phyloP scores from a whole-genome alignment of 2,329 filamentous ascomycete species.

The Fusarium sp. region DNA sequence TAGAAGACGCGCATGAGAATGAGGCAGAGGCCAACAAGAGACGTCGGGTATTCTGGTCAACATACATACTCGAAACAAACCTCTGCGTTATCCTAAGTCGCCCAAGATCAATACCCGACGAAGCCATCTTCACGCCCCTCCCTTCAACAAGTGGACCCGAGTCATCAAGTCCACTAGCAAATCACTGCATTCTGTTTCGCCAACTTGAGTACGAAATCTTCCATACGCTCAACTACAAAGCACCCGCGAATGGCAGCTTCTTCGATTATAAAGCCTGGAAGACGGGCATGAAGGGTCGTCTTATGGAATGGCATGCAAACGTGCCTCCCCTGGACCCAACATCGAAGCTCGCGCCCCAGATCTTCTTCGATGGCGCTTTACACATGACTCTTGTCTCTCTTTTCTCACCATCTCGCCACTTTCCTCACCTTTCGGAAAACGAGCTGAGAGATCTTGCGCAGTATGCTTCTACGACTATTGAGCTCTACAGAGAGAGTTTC shows the following conservation, averaged over 20 bases:
- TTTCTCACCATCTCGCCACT: slow-evolving; percentile 33
- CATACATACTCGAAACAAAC: slow-evolving; percentile 32
- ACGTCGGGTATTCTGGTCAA: slow-evolving; percentile 25
- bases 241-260: slow-evolving; percentile 10
- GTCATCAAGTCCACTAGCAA: slow-evolving; percentile 12
- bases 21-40: not conserved
- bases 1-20: not conserved
- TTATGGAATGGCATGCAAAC: slow-evolving; percentile 30
- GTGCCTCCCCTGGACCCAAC: slow-evolving; percentile 14
- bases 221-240: slow-evolving; percentile 29
- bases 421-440: slow-evolving; percentile 11
- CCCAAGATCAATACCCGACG: slow-evolving; percentile 29
- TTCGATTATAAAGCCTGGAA: slow-evolving; percentile 34
- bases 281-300: slow-evolving; percentile 21
- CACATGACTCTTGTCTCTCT: slow-evolving; percentile 31
- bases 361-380: slow-evolving; percentile 38
- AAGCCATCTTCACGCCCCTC: slow-evolving; percentile 23
- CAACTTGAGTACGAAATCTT: slow-evolving; percentile 43
- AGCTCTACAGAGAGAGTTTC: slow-evolving; percentile 35
- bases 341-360: slow-evolving; percentile 35
- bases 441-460: slow-evolving; percentile 32
- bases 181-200: slow-evolving; percentile 37
- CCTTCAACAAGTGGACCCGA: slow-evolving; percentile 1
- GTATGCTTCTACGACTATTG: slow-evolving; percentile 28
- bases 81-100: slow-evolving; percentile 22